Base-by-base conservation (phyloP, 1,284 basidiomycete genomes). In the Microbotryum violaceum region DNA sequence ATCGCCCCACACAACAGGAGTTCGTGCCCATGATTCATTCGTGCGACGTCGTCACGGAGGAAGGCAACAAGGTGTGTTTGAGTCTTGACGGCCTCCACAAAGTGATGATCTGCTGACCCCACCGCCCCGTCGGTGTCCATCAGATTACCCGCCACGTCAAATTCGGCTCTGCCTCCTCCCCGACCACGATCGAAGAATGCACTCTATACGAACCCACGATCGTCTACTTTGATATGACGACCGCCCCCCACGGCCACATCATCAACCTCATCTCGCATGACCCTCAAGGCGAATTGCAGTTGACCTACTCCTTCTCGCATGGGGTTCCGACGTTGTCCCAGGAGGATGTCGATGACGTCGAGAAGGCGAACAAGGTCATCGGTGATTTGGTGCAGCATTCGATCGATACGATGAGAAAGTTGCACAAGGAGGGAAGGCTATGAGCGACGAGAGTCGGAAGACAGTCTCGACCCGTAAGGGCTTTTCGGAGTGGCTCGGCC, bases 151-250 rank as follows among this genome's bases (percentile, higher is more conserved):
- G 64, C 16, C 16, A 54, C 1, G 60, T 62, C 48, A 46, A 49
- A 2, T 56, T 65, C 10, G 42, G 44, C 1, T 42, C 37, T 6
- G 12, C 37, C 14, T 42, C 37, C 37, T 42, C 37, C 16, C 37
- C 37, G 5, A 49, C 56, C 33, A 29, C 27, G 31, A 27, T 23
- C 18, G 64, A 65, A 45, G 56, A 60, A 16, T 48, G 62, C 16
- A 6, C 27, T 4, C n/a, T 31, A 1, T 56, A 58, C 23, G 48
- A 20, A 16, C 20, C 44, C 3, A 46, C 37, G 6, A 62, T 62
- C 33, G 61, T 54, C 45, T 65, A 65, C 60, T 65, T 65, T 21
- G 64, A 65, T 10, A 18, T 8, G 52, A 29, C 44, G 23, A 48
- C 9, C 37, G n/a, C 56, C 37, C 7, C 37, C 12, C 25, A 42